phyloP scores from a whole-genome alignment of 805 yeast species.

The Debaryomyces hansenii region DNA sequence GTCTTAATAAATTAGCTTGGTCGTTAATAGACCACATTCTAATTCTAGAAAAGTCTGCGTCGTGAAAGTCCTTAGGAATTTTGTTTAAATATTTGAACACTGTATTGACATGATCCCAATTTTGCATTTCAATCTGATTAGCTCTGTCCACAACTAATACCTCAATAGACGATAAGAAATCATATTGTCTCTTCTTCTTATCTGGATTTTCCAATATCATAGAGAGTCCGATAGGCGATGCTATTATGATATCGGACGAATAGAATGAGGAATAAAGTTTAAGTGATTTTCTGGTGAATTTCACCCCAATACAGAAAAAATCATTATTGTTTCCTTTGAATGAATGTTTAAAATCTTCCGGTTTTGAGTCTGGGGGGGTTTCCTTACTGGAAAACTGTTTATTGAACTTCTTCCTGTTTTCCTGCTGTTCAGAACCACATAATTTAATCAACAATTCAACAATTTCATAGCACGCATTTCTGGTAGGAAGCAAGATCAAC shows the following conservation, averaged over 20 bases:
- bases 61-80: slow-evolving; percentile 74
- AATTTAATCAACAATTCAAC: slow-evolving; percentile 60
- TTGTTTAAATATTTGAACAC: slow-evolving; percentile 67
- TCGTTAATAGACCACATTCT: slow-evolving; percentile 93
- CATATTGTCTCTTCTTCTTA: slow-evolving; percentile 62
- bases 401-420: slow-evolving; percentile 73
- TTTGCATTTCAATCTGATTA: slow-evolving; percentile 86
- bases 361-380: slow-evolving; percentile 57
- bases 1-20: slow-evolving; percentile 70
- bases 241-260: slow-evolving; percentile 80
- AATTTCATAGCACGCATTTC: slow-evolving; percentile 72
- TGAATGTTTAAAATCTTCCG: slow-evolving; percentile 75
- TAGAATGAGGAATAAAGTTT: slow-evolving; percentile 83
- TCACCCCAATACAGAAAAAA: slow-evolving; percentile 86
- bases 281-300: slow-evolving; percentile 83
- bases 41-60: slow-evolving; percentile 87
- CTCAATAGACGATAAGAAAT: slow-evolving; percentile 88
- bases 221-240: slow-evolving; percentile 85
- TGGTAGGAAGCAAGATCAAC: slow-evolving; percentile 77
- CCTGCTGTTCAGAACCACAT: slow-evolving; percentile 73
- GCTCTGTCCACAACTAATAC: slow-evolving; percentile 77
- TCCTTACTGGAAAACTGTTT: slow-evolving; percentile 62
- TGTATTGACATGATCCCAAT: slow-evolving; percentile 80
- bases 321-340: slow-evolving; percentile 92
- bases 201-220: slow-evolving; percentile 68